Base-by-base conservation (phyloP, 257 asterid species). In the Linaria vulgaris region DNA sequence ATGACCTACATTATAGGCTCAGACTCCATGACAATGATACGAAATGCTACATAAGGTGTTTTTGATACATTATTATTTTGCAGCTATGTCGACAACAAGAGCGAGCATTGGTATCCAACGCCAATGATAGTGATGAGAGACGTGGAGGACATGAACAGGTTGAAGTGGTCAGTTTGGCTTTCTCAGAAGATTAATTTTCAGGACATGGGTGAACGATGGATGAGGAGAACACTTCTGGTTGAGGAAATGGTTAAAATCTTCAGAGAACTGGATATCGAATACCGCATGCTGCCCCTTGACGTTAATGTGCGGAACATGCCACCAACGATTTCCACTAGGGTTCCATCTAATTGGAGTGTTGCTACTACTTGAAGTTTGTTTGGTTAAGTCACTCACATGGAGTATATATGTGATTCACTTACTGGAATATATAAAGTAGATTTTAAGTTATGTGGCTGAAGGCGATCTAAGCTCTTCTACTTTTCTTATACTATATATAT, bases 91-190 rank as follows among this genome's bases (percentile, higher is more conserved):
- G 21, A n/a, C 22, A 47, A n/a, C 53, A 47, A 47, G 23, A 47
- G 53, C 20, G 53, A 47, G 11, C 53, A 47, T 23, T 47, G 53
- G 53, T 47, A 47, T 12, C 53, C 53, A 9, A 9, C 19, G 7
- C 53, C 53, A n/a, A 47, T 47, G 19, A 16, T 47, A 47, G 53
- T 47, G 22, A 47, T 47, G 53, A 47, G 53, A 20, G 53, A 47
- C 10, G 12, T 47, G 22, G 53, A 47, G 53, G 53, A 47, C 23
- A n/a, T 47, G 53, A 47, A 47, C 53, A 47, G 53, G 53, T 47
- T 47, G 24, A 47, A 47, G 53, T 47, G 8, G 5, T 47, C 53
- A 9, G 53, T n/a, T 4, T 47, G 53, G 53, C 21, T n/a, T 20
- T n/a, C 53, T n/a, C 53, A 47, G 0, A 47, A 20, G 53, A 15